Base-by-base conservation (phyloP, 345 rosid genomes). In the Acer yangbiense region DNA sequence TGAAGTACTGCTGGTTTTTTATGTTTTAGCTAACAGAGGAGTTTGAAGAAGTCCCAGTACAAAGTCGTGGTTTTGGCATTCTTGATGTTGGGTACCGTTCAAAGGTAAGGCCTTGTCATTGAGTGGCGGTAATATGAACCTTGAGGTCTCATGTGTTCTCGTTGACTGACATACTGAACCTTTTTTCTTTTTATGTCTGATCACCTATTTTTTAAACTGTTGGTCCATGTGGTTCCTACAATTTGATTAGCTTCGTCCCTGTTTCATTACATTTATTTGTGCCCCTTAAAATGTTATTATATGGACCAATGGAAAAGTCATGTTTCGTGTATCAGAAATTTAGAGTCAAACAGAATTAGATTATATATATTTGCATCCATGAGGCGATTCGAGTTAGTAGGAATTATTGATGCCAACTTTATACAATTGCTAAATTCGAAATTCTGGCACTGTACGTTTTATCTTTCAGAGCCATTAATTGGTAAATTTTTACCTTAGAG, bases 41-140 rank as follows among this genome's bases (percentile, higher is more conserved):
- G 1, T 95, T 95, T 75, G 94, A 90, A 78, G 99, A 95, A 89
- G 86, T 90, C 80, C 88, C 88, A 57, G 93, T 93, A 68, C 96
- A 95, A 87, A 92, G 97, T 83, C 92, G 98, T 43, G 99, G 99
- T 21, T 92, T 95, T 87, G 98, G 99, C 81, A 95, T 95, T 82
- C 94, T 95, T 76, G 97, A 95, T 80, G 96, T 95, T 80, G 97
- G 98, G 39, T 95, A 90, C 79, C 94, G 99, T 69, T 93, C 98
- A 68, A 82, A 81, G 96, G 98, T 94, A 86, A 81, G 27, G 35
- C 29, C 62, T 62, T 60, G 13, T 69, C 63, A 23, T 55, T 41
- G 41, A 65, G 48, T 65, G 18, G 46, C 23, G 11, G 50, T 20
- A 18, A 32, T 29, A 64, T 27, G 48, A 74, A 16, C 60, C 17